Conservation (phyloP, 805 yeast species). For the Teunomyces atbi region DNA sequence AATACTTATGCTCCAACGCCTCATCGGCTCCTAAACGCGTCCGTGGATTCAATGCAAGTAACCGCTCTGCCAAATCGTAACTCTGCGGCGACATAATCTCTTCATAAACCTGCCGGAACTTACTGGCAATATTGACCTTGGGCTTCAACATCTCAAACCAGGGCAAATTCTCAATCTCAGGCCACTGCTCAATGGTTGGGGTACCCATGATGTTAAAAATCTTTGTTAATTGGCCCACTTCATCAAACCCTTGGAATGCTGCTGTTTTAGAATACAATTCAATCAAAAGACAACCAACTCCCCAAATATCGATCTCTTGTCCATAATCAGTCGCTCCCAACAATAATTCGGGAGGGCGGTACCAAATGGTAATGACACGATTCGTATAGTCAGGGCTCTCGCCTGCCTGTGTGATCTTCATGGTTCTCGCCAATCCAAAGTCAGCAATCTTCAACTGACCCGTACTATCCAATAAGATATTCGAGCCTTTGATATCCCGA, state of each 20-base stretch:
- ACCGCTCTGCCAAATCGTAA: slow-evolving; percentile 60
- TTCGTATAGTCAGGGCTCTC: slow-evolving; percentile 84
- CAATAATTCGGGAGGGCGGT: slow-evolving; percentile 91
- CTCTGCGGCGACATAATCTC: slow-evolving; percentile 31
- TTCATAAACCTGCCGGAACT: slow-evolving; percentile 31
- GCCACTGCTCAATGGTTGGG: slow-evolving; percentile 73
- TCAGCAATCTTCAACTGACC: slow-evolving; percentile 75
- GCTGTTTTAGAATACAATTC: slow-evolving; percentile 78
- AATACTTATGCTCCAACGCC: slow-evolving; percentile 73
- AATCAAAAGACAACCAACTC: slow-evolving; percentile 85
- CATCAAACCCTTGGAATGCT: slow-evolving; percentile 84
- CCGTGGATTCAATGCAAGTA: slow-evolving; percentile 68
- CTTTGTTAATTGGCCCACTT: slow-evolving; percentile 73
- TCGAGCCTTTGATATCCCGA: slow-evolving; percentile 81
- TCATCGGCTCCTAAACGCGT: slow-evolving; percentile 64
- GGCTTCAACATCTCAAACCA: slow-evolving; percentile 91
- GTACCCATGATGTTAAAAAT: slow-evolving; percentile 87
- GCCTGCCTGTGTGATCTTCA: slow-evolving; percentile 52
- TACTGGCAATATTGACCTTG: slow-evolving; percentile 29
- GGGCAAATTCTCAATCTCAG: slow-evolving; percentile 72
- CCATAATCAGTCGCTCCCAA: slow-evolving; percentile 90
- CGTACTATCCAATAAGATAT: slow-evolving; percentile 59
- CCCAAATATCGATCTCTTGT: slow-evolving; percentile 94
- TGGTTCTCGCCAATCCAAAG: slow-evolving; percentile 76
- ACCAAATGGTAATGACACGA: slow-evolving; percentile 95